phyloP scores from a whole-genome alignment of 768 basidiomycete species.

The Lactarius akahatsu region DNA sequence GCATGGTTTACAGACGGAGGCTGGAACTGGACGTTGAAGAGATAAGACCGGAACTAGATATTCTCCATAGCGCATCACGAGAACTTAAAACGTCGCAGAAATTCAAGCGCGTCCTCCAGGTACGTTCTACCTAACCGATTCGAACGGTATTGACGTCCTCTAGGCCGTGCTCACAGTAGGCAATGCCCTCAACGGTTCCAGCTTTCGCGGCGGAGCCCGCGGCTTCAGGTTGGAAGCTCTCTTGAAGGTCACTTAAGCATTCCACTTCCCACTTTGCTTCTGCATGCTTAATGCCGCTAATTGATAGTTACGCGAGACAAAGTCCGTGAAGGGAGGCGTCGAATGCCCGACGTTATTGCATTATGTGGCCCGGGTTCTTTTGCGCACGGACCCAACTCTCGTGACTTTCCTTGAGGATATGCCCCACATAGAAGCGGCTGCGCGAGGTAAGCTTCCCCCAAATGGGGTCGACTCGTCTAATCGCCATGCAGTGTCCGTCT shows the following conservation, averaged over 20 bases:
- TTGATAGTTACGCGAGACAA: constrained; percentile 76
- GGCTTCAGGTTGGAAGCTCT: constrained; percentile 86
- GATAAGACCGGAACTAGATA: constrained; percentile 76
- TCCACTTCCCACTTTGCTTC: not conserved
- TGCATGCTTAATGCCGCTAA: not conserved
- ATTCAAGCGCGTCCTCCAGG: constrained; percentile 72
- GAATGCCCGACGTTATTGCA: constrained; percentile 90
- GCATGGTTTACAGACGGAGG: constrained; percentile 81
- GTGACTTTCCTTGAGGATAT: constrained; percentile 77
- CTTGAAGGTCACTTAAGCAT: constrained; percentile 58
- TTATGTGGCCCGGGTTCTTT: constrained; percentile 75
- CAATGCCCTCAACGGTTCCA: constrained; percentile 78
- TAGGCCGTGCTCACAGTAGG: constrained; percentile 76
- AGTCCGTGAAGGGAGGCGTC: constrained; percentile 61
- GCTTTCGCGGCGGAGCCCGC: constrained; percentile 77
- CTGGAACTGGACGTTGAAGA: constrained; percentile 84
- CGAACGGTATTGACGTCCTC: constrained; percentile 10
- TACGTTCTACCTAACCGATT: constrained; percentile 33
- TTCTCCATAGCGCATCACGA: constrained; percentile 63
- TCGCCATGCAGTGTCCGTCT: constrained; percentile 62
- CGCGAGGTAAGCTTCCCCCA: constrained; percentile 54
- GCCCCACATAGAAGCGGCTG: constrained; percentile 79
- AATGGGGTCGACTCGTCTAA: not conserved
- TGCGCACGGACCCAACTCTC: constrained; percentile 63
- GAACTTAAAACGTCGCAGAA: constrained; percentile 63